These are phyloP conservation scores for Mycena albidolilacea DNA, from an alignment of 768 basidiomycete species.

Conservation along the genomic window DNA sequence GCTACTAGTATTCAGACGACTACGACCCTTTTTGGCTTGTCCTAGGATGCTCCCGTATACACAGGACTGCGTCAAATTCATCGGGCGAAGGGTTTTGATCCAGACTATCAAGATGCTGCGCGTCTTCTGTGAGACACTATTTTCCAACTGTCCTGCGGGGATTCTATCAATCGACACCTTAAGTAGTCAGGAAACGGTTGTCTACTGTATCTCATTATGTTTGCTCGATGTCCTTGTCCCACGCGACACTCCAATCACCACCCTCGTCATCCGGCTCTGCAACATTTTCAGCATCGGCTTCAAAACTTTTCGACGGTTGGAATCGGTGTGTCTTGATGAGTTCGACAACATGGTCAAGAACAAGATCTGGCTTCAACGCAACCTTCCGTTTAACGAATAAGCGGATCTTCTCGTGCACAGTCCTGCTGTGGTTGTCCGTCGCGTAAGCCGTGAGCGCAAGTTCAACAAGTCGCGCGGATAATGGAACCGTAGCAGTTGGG, in stretches of 20 bases:
- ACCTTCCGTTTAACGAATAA: not conserved
- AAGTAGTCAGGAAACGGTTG: not conserved
- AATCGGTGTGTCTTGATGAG: conserved; percentile 2
- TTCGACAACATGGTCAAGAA: not conserved
- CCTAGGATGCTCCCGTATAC: not conserved
- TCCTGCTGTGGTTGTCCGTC: conserved; percentile 10
- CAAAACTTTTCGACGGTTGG: not conserved
- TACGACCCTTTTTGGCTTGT: not conserved
- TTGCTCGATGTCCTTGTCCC: too few relatives aligned
- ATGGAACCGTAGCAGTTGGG: not conserved
- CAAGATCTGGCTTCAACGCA: not conserved
- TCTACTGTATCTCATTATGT: not conserved
- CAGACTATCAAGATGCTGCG: not conserved
- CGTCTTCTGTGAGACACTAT: not conserved
- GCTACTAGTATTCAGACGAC: conserved; percentile 1
- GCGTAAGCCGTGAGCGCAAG: conserved; percentile 9
- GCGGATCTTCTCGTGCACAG: conserved; percentile 2
- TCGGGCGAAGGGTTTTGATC: conserved; percentile 1
- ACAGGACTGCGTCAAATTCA: not conserved
- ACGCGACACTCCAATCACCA: too few relatives aligned
- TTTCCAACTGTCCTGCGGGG: not conserved
- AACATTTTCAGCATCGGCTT: not conserved
- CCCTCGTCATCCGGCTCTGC: too few relatives aligned
- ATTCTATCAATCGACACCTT: too few relatives aligned
- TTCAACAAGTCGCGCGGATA: conserved; percentile 1